Percentiles rank a stretch among this genome's conserved stretches.
These are phyloP conservation scores for Russula emetica DNA, from an alignment of 768 basidiomycete genomes.

Conservation along the genomic window DNA sequence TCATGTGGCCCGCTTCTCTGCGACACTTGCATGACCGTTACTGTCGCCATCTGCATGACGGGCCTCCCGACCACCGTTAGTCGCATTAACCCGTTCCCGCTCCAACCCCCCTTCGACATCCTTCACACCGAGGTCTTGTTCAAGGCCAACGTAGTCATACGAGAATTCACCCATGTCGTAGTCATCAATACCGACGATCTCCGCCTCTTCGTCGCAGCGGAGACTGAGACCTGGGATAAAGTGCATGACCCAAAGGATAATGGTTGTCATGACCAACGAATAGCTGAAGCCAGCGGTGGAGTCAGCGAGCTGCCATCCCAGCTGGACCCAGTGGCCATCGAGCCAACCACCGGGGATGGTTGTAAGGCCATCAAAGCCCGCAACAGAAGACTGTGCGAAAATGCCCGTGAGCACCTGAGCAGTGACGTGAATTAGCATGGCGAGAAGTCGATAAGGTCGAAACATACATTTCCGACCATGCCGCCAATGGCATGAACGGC, in stretches of 20 bases:
- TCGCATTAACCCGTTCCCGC: slow-evolving; percentile 24
- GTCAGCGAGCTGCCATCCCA: slow-evolving; percentile 45
- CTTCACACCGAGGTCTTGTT: slow-evolving; percentile 26
- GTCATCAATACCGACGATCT: slow-evolving; percentile 60
- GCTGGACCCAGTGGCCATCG: slow-evolving; percentile 37
- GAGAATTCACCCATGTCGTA: slow-evolving; percentile 87
- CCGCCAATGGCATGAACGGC: slow-evolving; percentile 80
- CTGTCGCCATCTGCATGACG: slow-evolving; percentile 18
- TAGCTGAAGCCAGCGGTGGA: slow-evolving; percentile 34
- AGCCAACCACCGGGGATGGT: slow-evolving; percentile 48
- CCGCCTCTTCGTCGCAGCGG: slow-evolving; percentile 32
- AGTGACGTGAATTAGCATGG: neutral
- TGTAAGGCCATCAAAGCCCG: slow-evolving; percentile 45
- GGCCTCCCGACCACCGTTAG: slow-evolving; percentile 26
- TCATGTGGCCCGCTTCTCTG: slow-evolving; percentile 8
- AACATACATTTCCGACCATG: slow-evolving; percentile 58
- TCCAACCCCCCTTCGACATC: slow-evolving; percentile 25
- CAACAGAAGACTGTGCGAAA: slow-evolving; percentile 38
- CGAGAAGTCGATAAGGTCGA: neutral
- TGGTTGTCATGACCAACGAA: slow-evolving; percentile 37
- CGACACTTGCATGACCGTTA: slow-evolving; percentile 3
- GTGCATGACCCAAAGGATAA: slow-evolving; percentile 44
- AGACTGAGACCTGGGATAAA: slow-evolving; percentile 43
- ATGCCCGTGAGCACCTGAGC: slow-evolving; percentile 31
- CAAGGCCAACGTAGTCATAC: slow-evolving; percentile 81